These are phyloP conservation scores for Podospora comata DNA, from an alignment of 495 filamentous ascomycete genomes.

Conservation along the genomic window DNA sequence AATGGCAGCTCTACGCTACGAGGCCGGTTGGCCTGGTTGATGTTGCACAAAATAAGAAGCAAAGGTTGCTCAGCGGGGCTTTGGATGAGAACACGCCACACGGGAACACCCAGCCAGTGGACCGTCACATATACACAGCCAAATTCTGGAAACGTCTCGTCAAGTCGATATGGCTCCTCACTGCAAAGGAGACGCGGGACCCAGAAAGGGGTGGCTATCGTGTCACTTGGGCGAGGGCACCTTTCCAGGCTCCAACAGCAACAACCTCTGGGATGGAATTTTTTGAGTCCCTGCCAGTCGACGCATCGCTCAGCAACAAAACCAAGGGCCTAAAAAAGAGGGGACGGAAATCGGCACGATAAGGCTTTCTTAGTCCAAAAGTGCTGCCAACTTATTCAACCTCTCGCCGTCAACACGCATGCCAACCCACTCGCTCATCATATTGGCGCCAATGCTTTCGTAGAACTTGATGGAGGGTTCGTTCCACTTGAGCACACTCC, in stretches of 20 bases:
- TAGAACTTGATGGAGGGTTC: constrained; percentile 88
- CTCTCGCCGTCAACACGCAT: constrained; percentile 82
- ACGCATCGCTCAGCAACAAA: neutral
- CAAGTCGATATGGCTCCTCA: constrained; percentile 33
- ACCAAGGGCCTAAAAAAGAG: neutral
- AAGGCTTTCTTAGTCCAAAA: constrained; percentile 34
- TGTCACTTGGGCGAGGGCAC: neutral
- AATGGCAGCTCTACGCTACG: constrained; percentile 28
- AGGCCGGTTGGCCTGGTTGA: constrained; percentile 23
- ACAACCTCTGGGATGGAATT: constrained; percentile 15
- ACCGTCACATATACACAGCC: constrained; percentile 24
- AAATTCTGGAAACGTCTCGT: constrained; percentile 34
- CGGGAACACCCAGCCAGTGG: constrained; percentile 30
- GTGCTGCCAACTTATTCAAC: constrained; percentile 57
- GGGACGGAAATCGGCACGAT: neutral
- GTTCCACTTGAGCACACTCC: constrained; percentile 92
- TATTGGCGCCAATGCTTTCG: constrained; percentile 71
- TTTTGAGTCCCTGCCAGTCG: constrained; percentile 9
- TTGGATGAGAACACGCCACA: constrained; percentile 36
- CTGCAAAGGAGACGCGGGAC: constrained; percentile 31
- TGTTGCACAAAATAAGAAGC: constrained; percentile 15
- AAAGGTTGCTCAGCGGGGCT: constrained; percentile 36
- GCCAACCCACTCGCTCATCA: constrained; percentile 82
- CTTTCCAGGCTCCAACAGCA: neutral
- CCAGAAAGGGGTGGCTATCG: constrained; percentile 16